These are phyloP conservation scores for Chaetomium sp. DNA, from an alignment of 2,329 filamentous ascomycete species.

Conservation along the genomic window DNA sequence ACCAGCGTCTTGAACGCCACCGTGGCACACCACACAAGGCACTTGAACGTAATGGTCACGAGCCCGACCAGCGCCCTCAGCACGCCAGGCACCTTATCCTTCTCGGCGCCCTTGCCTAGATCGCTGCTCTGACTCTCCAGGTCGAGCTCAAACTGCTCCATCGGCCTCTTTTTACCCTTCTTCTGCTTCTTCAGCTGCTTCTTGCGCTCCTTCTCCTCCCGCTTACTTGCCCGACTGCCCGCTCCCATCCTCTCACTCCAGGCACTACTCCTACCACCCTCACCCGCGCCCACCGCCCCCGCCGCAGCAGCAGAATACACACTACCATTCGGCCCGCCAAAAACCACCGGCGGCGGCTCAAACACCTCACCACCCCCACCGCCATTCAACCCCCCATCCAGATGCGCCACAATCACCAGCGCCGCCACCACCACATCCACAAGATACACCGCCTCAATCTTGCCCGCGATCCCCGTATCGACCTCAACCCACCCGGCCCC, in stretches of 20 bases:
- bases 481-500: constrained; percentile 63
- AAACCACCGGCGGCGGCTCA: constrained; percentile 56
- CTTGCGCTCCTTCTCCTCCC: constrained; percentile 33
- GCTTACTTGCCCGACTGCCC: constrained; percentile 27
- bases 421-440: constrained; percentile 64
- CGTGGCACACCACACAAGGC: constrained; percentile 60
- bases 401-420: constrained; percentile 59
- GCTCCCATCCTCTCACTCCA: constrained; percentile 37
- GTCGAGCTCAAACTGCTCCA: constrained; percentile 63
- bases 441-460: constrained; percentile 63
- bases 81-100: constrained; percentile 54
- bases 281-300: constrained; percentile 16
- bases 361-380: constrained; percentile 52
- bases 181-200: constrained; percentile 35
- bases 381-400: constrained; percentile 42
- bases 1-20: constrained; percentile 56
- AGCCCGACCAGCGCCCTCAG: constrained; percentile 54
- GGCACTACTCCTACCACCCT: constrained; percentile 37
- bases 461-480: constrained; percentile 60
- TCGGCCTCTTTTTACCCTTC: constrained; percentile 41
- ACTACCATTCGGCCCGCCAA: constrained; percentile 32
- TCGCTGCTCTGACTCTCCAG: constrained; percentile 62
- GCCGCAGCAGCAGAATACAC: constrained; percentile 22
- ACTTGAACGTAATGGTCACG: constrained; percentile 57
- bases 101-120: constrained; percentile 42